Conservation (phyloP, 1,139 yeast genomes). For the Saccharomyces hybrid region DNA sequence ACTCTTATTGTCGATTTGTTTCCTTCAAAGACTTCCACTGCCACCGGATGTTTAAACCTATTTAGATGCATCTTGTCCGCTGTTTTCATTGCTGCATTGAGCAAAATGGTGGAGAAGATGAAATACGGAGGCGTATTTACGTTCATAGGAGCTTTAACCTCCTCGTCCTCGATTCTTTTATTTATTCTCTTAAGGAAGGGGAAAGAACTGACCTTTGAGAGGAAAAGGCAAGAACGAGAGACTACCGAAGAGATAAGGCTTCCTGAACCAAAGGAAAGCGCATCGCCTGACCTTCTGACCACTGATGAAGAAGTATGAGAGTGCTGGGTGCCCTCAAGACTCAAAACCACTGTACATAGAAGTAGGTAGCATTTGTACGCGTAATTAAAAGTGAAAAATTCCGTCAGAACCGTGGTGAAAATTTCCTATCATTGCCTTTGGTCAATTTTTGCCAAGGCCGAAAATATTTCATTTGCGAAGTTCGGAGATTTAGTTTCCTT, state of each 20-base stretch:
- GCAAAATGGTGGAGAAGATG: constrained; percentile 44
- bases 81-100: constrained; percentile 51
- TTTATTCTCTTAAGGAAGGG: constrained; percentile 27
- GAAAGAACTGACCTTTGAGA: constrained; percentile 12
- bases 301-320: background rate
- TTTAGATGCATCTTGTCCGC: constrained; percentile 55
- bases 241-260: background rate
- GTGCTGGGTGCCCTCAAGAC: background rate
- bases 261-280: background rate
- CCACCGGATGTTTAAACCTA: constrained; percentile 51
- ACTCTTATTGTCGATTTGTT: constrained; percentile 54
- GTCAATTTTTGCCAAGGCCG: background rate
- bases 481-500: background rate
- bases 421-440: background rate
- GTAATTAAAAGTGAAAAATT: too few species aligned
- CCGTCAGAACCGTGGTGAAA: too few species aligned
- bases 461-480: background rate
- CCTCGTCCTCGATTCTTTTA: constrained; percentile 16
- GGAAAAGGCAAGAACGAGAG: constrained; percentile 25
- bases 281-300: background rate
- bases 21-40: constrained; percentile 51
- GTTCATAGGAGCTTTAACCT: constrained; percentile 40
- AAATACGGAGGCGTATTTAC: constrained; percentile 59
- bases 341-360: background rate
- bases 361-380: background rate